Evolutionary conservation across 139 green algal genomes (phyloP).

Genomic region (Choricystis sp.): DNA sequence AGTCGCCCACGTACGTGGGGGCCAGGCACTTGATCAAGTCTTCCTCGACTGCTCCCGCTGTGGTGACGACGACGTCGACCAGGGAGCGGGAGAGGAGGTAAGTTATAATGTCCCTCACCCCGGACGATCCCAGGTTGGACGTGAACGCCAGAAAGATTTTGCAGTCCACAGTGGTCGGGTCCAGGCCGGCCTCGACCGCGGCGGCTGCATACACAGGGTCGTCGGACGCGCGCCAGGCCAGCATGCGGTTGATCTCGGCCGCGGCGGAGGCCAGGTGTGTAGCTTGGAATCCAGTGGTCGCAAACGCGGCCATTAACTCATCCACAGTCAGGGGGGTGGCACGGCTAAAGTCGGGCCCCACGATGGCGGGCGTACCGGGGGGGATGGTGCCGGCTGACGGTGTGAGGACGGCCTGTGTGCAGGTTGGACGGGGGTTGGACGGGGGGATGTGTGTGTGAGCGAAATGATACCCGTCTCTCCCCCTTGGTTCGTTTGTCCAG

Average conservation of each 20-base stretch:
- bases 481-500: too few species aligned
- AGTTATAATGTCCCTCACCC: slow-evolving; percentile 72
- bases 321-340: slow-evolving; percentile 37
- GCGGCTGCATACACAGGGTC: slow-evolving; percentile 33
- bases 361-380: slow-evolving; percentile 23
- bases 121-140: slow-evolving; percentile 84
- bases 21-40: slow-evolving; percentile 98
- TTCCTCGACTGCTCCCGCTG: slow-evolving; percentile 92
- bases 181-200: slow-evolving; percentile 11
- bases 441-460: too few species aligned
- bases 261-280: slow-evolving; percentile 71
- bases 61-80: slow-evolving; percentile 93
- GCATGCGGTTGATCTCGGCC: slow-evolving; percentile 88
- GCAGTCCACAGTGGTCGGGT: slow-evolving; percentile 19
- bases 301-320: slow-evolving; percentile 58
- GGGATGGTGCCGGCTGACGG: slow-evolving; percentile 29
- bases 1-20: slow-evolving; percentile 86
- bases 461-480: too few species aligned
- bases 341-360: slow-evolving; percentile 67
- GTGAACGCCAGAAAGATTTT: slow-evolving; percentile 96
- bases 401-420: slow-evolving; percentile 40
- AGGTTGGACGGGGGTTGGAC: neutral
- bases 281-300: slow-evolving; percentile 73
- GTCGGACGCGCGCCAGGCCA: slow-evolving; percentile 72
- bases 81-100: slow-evolving; percentile 73